These are phyloP conservation scores for Rhodotorula sp. DNA, from an alignment of 1,284 basidiomycete species.

Conservation along the genomic window DNA sequence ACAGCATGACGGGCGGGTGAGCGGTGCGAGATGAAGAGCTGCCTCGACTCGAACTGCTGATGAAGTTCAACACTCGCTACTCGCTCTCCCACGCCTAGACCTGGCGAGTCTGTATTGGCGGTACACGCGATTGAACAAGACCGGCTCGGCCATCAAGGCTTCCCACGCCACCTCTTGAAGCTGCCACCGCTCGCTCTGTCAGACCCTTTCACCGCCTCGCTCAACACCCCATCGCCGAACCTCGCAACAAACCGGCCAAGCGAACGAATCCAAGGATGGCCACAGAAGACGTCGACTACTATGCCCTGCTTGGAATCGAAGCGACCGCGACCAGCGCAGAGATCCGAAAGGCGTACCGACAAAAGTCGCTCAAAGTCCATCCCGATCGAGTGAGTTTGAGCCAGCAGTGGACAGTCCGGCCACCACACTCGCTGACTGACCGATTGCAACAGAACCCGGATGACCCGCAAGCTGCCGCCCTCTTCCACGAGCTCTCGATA, in stretches of 20 bases:
- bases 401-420: neutral
- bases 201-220: neutral
- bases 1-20: neutral
- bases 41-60: neutral
- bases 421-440: slow-evolving; percentile 20
- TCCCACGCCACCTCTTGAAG: neutral
- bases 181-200: neutral
- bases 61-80: neutral
- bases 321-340: slow-evolving; percentile 38
- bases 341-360: slow-evolving; percentile 40
- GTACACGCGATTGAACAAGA: no score
- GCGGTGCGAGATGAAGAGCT: neutral
- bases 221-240: neutral
- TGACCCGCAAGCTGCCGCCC: slow-evolving; percentile 40
- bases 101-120: no score
- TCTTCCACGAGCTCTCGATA: slow-evolving; percentile 42
- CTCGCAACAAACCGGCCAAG: neutral
- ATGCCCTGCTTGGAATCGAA: slow-evolving; percentile 32
- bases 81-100: neutral
- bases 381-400: slow-evolving; percentile 40
- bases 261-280: slow-evolving; percentile 2
- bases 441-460: slow-evolving; percentile 40
- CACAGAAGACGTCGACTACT: slow-evolving; percentile 40
- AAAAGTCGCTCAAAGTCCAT: slow-evolving; percentile 42
- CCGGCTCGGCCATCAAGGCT: no score